A percentile compares a stretch with the other conserved stretches of the same genome.
Conservation (phyloP, 148 eudicot genomes). For the Cornus florida region DNA sequence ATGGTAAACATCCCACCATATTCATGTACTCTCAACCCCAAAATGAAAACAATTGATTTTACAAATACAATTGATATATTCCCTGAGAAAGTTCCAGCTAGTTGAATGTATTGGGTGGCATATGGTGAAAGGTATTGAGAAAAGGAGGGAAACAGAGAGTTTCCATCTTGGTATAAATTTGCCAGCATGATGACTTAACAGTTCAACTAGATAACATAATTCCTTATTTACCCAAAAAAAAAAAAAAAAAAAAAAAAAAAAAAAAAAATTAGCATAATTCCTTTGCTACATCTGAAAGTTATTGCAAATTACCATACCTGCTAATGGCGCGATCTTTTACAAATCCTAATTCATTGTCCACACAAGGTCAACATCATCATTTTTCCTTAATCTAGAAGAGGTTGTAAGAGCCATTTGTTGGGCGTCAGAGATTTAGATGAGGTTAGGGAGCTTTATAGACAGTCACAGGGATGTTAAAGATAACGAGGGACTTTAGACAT, state of each 20-base stretch:
- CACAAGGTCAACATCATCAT: conserved; percentile 79
- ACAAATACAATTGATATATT: background rate
- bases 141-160: background rate
- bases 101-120: background rate
- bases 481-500: too few species aligned
- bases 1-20: too few species aligned
- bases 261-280: background rate
- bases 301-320: conserved; percentile 39
- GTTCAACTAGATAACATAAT: background rate
- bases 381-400: conserved; percentile 72
- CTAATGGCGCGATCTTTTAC: conserved; percentile 95
- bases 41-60: background rate
- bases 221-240: too few species aligned
- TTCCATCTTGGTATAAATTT: background rate
- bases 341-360: conserved; percentile 92
- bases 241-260: too few species aligned
- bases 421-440: conserved; percentile 56
- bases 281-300: background rate
- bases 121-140: background rate
- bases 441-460: too few species aligned
- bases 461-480: too few species aligned
- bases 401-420: conserved; percentile 66
- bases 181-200: background rate
- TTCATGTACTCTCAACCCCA: background rate
- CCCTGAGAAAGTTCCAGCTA: background rate